phyloP scores from a whole-genome alignment of 768 basidiomycete species.

The Cystofilobasidium ferigula region DNA sequence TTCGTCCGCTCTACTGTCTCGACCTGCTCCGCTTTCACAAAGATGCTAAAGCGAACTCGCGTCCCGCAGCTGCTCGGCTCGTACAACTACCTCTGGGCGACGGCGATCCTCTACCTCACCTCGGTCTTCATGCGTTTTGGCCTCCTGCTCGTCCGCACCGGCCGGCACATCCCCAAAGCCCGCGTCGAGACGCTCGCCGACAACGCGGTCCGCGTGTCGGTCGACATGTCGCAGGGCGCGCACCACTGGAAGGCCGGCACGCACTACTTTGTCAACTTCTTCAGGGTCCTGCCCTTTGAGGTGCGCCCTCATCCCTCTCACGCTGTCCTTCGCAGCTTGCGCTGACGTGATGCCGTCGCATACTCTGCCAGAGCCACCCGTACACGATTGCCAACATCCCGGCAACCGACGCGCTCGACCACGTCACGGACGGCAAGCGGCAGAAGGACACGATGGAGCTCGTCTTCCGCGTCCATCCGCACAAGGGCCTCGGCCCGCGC shows the following conservation, averaged over 20 bases:
- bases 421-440: not conserved
- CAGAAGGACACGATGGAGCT: constrained; percentile 5
- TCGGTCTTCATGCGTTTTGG: constrained; percentile 30
- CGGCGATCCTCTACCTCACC: constrained; percentile 20
- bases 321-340: not conserved
- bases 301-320: not conserved
- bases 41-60: no score
- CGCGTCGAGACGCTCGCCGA: constrained; percentile 28
- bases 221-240: constrained; percentile 10
- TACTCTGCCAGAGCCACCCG: constrained; percentile 25
- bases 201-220: constrained; percentile 28
- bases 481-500: constrained; percentile 5
- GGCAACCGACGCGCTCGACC: constrained; percentile 17
- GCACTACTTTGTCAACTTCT: constrained; percentile 33
- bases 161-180: constrained; percentile 25
- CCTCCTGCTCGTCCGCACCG: constrained; percentile 30
- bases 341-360: no score
- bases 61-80: not conserved
- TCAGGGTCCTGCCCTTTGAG: constrained; percentile 29
- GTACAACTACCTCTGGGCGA: constrained; percentile 32
- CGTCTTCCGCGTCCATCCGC: constrained; percentile 18
- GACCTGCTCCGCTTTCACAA: no score
- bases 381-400: constrained; percentile 32
- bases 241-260: constrained; percentile 31
- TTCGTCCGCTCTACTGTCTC: not conserved